A percentile compares a stretch with the other conserved stretches of the same genome.
Evolutionary conservation across 495 filamentous ascomycete species (phyloP).

Genomic region (Paragyromitra xinjiangensis): DNA sequence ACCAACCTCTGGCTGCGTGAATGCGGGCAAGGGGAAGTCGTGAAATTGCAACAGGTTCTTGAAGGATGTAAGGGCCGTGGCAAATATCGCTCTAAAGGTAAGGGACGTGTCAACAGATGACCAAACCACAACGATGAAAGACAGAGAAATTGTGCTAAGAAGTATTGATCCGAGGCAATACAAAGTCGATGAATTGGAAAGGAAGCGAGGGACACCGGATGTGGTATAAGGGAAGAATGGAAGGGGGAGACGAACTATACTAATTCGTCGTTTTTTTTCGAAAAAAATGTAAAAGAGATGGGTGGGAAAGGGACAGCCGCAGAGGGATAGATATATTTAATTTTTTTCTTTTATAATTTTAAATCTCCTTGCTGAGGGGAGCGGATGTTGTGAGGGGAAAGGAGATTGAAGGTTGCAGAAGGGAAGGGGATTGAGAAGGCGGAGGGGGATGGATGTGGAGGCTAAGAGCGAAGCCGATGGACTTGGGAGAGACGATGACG

Average conservation of each 20-base stretch:
- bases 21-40: slow-evolving; percentile 48
- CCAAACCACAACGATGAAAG: slow-evolving; percentile 55
- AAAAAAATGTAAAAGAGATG: slow-evolving; percentile 38
- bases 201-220: slow-evolving; percentile 52
- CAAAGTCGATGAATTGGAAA: slow-evolving; percentile 43
- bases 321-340: slow-evolving; percentile 23
- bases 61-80: slow-evolving; percentile 52
- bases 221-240: slow-evolving; percentile 30
- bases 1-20: slow-evolving; percentile 51
- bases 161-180: slow-evolving; percentile 41
- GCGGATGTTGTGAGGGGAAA: slow-evolving; percentile 30
- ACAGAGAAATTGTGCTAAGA: slow-evolving; percentile 41
- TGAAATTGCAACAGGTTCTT: slow-evolving; percentile 50
- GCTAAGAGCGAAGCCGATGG: slow-evolving; percentile 50
- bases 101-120: slow-evolving; percentile 58
- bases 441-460: slow-evolving; percentile 49
- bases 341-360: slow-evolving; percentile 32
- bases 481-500: slow-evolving; percentile 56
- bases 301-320: slow-evolving; percentile 38
- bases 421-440: slow-evolving; percentile 47
- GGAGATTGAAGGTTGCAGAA: slow-evolving; percentile 47
- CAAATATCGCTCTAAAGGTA: slow-evolving; percentile 56
- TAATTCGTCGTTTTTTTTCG: slow-evolving; percentile 36
- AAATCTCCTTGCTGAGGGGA: slow-evolving; percentile 45
- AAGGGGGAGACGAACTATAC: slow-evolving; percentile 37